These are phyloP conservation scores for Glonium stellatum DNA, from an alignment of 495 filamentous ascomycete genomes.

Conservation along the genomic window DNA sequence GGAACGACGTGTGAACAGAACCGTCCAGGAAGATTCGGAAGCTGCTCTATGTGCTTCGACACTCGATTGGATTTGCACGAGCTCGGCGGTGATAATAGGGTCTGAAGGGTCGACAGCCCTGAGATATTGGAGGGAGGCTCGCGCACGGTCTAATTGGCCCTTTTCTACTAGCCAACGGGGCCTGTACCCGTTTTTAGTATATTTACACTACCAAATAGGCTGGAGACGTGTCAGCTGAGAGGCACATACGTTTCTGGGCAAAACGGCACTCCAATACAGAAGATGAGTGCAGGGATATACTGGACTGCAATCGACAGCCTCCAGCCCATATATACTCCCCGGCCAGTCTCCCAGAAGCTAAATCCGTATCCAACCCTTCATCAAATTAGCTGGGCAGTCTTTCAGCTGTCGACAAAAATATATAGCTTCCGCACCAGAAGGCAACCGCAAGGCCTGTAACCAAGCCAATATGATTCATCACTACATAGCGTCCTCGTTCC, in stretches of 20 bases:
- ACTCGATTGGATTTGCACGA: constrained; percentile 17
- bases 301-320: constrained; percentile 42
- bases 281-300: constrained; percentile 42
- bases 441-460: constrained; percentile 46
- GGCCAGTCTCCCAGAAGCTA: constrained; percentile 23
- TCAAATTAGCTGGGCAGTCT: not conserved
- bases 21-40: constrained; percentile 12
- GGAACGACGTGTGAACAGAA: constrained; percentile 23
- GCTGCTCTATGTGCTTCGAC: constrained; percentile 16
- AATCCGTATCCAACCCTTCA: constrained; percentile 26
- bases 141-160: constrained; percentile 35
- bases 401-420: not conserved
- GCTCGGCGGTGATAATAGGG: constrained; percentile 11
- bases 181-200: not conserved
- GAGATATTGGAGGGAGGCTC: constrained; percentile 39
- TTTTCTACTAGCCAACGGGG: constrained; percentile 45
- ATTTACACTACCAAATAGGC: no score
- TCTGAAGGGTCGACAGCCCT: constrained; percentile 25
- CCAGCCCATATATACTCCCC: constrained; percentile 34
- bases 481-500: constrained; percentile 47
- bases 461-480: constrained; percentile 53
- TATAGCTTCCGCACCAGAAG: constrained; percentile 42
- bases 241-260: constrained; percentile 42
- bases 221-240: not conserved
- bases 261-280: constrained; percentile 42